Percentiles rank a stretch among this genome's conserved stretches.
Conservation (phyloP, 306 rosid species). For the Vigna radiata region DNA sequence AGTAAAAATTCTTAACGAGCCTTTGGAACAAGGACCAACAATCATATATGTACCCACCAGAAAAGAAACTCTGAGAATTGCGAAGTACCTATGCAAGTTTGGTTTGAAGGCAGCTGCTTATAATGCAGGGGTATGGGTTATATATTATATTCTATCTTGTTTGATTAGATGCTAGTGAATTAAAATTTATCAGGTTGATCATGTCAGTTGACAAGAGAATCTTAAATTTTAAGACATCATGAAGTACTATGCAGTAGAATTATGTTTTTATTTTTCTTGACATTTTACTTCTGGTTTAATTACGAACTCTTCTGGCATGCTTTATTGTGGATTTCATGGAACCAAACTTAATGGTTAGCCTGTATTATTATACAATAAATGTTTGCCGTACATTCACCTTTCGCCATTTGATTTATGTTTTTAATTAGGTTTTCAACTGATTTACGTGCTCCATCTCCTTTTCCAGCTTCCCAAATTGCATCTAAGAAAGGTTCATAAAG, state of each 20-base stretch:
- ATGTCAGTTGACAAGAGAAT: conserved; percentile 27
- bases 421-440: conserved; percentile 38
- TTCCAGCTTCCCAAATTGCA: conserved; percentile 81
- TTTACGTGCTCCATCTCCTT: conserved; percentile 51
- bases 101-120: conserved; percentile 97
- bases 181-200: conserved; percentile 24
- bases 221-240: conserved; percentile 24
- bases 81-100: conserved; percentile 66
- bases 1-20: conserved; percentile 51
- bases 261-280: background rate
- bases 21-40: conserved; percentile 72
- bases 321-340: conserved; percentile 34
- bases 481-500: conserved; percentile 84
- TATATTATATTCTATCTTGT: conserved; percentile 30
- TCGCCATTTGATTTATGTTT: conserved; percentile 27
- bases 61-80: conserved; percentile 72
- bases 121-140: conserved; percentile 76
- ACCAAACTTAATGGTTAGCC: conserved; percentile 20
- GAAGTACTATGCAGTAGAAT: conserved; percentile 29
- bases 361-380: conserved; percentile 20
- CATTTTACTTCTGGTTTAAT: conserved; percentile 14
- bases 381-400: conserved; percentile 25
- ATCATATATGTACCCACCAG: conserved; percentile 91
- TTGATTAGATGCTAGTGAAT: conserved; percentile 28
- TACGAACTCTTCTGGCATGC: conserved; percentile 17